phyloP scores from a whole-genome alignment of 1,284 basidiomycete genomes.

The Trichosporon inkin region DNA sequence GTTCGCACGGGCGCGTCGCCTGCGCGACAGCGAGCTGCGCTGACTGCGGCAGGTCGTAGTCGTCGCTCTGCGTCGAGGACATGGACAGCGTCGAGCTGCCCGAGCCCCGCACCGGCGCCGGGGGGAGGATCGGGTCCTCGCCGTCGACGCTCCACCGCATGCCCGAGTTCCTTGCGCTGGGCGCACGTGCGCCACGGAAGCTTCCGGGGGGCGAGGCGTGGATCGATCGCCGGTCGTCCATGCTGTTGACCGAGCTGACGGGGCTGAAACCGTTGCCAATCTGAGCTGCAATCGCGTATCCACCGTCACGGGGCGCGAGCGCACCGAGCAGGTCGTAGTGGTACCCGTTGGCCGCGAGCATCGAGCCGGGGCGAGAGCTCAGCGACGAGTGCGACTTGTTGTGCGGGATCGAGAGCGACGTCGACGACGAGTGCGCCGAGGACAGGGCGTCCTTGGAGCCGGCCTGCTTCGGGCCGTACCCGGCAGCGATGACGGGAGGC shows the following conservation, averaged over 20 bases:
- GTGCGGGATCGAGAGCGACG: conserved; percentile 33
- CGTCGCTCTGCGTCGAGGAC: conserved; percentile 1
- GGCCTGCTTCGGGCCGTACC: conserved; percentile 10
- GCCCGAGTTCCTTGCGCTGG: conserved; percentile 37
- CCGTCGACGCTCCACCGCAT: conserved; percentile 47
- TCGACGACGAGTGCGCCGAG: conserved; percentile 44
- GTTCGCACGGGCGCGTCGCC: conserved; percentile 17
- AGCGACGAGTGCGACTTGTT: conserved; percentile 37
- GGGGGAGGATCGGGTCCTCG: conserved; percentile 34
- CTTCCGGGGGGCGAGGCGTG: conserved; percentile 20
- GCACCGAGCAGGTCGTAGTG: conserved; percentile 41
- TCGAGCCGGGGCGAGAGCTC: conserved; percentile 31
- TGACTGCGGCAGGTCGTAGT: conserved; percentile 9
- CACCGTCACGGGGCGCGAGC: conserved; percentile 48
- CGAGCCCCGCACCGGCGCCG: conserved; percentile 18
- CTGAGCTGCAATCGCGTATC: conserved; percentile 48
- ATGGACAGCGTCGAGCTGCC: background rate
- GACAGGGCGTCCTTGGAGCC: conserved; percentile 24
- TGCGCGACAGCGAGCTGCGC: conserved; percentile 13
- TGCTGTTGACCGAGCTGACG: conserved; percentile 22
- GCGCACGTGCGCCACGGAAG: conserved; percentile 27
- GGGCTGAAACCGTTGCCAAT: conserved; percentile 26
- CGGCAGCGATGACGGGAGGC: conserved; percentile 17
- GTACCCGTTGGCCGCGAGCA: conserved; percentile 22
- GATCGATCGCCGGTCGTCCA: conserved; percentile 31